Base-by-base conservation (phyloP, 352 stramenopile genomes). In the Thalassiosira livingstoniorum region DNA sequence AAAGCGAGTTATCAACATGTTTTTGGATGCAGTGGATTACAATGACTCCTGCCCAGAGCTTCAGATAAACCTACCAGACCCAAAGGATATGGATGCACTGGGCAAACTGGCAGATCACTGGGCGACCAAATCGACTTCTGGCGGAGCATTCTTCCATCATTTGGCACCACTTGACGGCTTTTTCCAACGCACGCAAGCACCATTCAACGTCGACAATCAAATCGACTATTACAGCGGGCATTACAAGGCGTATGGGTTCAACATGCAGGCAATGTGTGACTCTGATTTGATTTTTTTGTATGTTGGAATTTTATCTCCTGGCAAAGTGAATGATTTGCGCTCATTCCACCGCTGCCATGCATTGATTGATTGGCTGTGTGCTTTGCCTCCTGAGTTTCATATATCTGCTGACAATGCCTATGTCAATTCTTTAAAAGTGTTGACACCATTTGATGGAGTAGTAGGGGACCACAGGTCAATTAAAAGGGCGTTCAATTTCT, bases 191-290 rank as follows among this genome's bases (percentile, higher is more conserved):
- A 76, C 53, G n/a, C 25, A 75, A 32, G 68, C 45, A 23, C 77
- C 68, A 57, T 31, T 4, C 11, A 58, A 73, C 39, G 53, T 62
- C 7, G 27, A 61, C 15, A 80, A 80, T 29, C 47, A 63, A 69
- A 51, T 1, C 2, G 80, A 76, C 55, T 86, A 82, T 61, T 82
- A 62, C 35, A 78, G 61, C 31, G 79, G 74, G 2, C 79, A 82
- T 66, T 86, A 86, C 47, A 31, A 76, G 39, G 31, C 29, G 15
- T 82, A 73, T 74, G 79, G 72, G 35, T 42, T 86, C 13, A 86
- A 86, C 57, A 45, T 75, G 11, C 79, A 86, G 51, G 67, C 60
- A n/a, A 58, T 82, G 15, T 82, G 72, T 72, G 79, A 80, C 70
- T 25, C 79, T 32, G 66, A 87, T 47, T 39, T 79, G 23, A 43